phyloP scores from a whole-genome alignment of 345 rosid genomes.

The Citrus sp. region DNA sequence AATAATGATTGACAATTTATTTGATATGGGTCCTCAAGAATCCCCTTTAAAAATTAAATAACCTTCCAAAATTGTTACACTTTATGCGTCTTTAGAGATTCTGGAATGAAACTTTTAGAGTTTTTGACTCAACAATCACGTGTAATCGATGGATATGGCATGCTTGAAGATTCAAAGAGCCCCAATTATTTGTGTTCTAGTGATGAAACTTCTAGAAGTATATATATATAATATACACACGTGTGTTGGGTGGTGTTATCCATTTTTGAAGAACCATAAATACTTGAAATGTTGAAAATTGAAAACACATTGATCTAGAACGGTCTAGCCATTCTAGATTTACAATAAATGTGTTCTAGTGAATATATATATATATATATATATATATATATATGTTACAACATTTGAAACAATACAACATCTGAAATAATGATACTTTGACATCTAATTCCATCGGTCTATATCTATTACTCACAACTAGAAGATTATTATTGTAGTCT shows the following conservation, averaged over 20 bases:
- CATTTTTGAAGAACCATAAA: neutral
- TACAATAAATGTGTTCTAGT: neutral
- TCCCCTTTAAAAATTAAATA: neutral
- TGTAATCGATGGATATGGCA: no score
- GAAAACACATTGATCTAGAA: neutral
- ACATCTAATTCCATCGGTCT: no score
- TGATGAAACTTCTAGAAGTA: no score
- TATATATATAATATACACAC: no score
- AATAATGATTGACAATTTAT: neutral
- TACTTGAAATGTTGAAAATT: neutral
- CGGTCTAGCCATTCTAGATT: neutral
- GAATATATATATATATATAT: neutral
- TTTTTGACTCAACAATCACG: neutral
- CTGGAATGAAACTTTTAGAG: neutral
- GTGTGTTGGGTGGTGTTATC: neutral
- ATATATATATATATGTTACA: no score
- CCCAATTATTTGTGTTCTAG: neutral
- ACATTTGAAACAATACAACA: no score
- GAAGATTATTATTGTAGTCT: no score
- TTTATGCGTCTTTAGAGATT: neutral
- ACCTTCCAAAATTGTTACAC: neutral
- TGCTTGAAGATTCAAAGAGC: neutral
- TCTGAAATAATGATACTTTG: no score
- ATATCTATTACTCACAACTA: no score
- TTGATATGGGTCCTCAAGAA: neutral